Conservation (phyloP, 2,329 filamentous ascomycete genomes). For the Penicillium decumbens region DNA sequence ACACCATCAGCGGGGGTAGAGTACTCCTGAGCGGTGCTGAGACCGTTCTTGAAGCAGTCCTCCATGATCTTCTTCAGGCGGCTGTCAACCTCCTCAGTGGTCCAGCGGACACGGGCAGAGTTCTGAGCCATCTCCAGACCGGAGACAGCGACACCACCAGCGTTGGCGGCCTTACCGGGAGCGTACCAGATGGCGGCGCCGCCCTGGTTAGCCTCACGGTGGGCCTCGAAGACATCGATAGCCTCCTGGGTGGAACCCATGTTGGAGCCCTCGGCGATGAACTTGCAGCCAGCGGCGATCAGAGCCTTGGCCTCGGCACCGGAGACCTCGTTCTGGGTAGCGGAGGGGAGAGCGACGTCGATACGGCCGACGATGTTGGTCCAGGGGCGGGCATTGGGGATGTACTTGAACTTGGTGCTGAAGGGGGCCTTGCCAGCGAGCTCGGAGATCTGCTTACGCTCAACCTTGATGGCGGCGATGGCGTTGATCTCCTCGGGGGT, state of each 20-base stretch:
- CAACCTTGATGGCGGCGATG: constrained; percentile 82
- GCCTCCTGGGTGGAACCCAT: constrained; percentile 98
- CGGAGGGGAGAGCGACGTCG: constrained; percentile 85
- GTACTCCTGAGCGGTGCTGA: constrained; percentile 86
- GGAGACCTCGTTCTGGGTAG: constrained; percentile 96
- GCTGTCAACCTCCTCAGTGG: constrained; percentile 79
- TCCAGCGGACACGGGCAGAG: constrained; percentile 80
- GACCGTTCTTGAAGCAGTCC: constrained; percentile 81
- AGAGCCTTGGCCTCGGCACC: constrained; percentile 83
- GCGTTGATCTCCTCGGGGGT: constrained; percentile 70
- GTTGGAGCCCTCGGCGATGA: constrained; percentile 95
- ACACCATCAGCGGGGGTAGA: constrained; percentile 72
- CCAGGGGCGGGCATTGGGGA: constrained; percentile 86
- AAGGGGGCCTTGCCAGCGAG: constrained; percentile 56
- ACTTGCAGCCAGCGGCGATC: constrained; percentile 69
- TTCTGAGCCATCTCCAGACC: constrained; percentile 99
- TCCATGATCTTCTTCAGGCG: constrained; percentile 95
- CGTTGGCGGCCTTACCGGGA: constrained; percentile 94
- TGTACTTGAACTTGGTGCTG: constrained; percentile 71
- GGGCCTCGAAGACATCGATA: constrained; percentile 86
- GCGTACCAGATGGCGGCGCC: constrained; percentile 82
- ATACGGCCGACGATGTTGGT: constrained; percentile 73
- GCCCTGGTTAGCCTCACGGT: constrained; percentile 61
- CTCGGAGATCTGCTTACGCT: constrained; percentile 74
- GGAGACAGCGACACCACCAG: constrained; percentile 93